Evolutionary conservation across 768 basidiomycete genomes (phyloP).

Genomic region (Hortiboletus flavorubellus): DNA sequence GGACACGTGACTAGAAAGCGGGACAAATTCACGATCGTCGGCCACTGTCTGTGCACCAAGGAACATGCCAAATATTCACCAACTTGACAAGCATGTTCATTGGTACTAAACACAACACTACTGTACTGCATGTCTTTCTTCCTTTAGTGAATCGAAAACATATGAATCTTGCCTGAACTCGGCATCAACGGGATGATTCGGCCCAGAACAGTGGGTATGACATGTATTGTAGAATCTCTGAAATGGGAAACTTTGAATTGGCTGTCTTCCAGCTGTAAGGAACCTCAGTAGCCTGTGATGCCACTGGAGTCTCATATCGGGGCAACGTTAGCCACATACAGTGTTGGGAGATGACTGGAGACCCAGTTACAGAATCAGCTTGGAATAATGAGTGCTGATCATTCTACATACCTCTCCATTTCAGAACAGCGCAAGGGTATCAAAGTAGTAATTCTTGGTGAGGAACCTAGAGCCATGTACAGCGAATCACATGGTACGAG

Average conservation of each 20-base stretch:
- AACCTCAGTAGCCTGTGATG: too few species aligned
- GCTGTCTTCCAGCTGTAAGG: slow-evolving; percentile 51
- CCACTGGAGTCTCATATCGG: too few species aligned
- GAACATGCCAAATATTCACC: not conserved
- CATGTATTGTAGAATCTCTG: slow-evolving; percentile 41
- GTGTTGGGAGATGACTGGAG: too few species aligned
- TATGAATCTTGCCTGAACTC: slow-evolving; percentile 39
- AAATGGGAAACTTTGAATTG: slow-evolving; percentile 44
- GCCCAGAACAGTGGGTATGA: slow-evolving; percentile 59
- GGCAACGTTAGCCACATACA: too few species aligned
- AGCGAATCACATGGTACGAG: not conserved
- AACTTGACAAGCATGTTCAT: not conserved
- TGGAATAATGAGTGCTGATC: too few species aligned
- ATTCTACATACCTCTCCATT: too few species aligned
- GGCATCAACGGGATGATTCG: slow-evolving; percentile 35
- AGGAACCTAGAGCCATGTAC: too few species aligned
- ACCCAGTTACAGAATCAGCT: too few species aligned
- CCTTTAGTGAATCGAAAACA: slow-evolving; percentile 38
- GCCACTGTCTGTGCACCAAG: too few species aligned
- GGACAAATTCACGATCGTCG: not conserved
- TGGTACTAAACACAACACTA: not conserved
- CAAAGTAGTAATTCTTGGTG: too few species aligned
- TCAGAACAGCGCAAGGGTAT: too few species aligned
- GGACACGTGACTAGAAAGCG: slow-evolving; percentile 19
- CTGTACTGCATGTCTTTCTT: not conserved